Evolutionary conservation across 257 asterid species (phyloP), one percentile per base, ranked within the genome.

Genomic region (Jasminum sambac): DNA sequence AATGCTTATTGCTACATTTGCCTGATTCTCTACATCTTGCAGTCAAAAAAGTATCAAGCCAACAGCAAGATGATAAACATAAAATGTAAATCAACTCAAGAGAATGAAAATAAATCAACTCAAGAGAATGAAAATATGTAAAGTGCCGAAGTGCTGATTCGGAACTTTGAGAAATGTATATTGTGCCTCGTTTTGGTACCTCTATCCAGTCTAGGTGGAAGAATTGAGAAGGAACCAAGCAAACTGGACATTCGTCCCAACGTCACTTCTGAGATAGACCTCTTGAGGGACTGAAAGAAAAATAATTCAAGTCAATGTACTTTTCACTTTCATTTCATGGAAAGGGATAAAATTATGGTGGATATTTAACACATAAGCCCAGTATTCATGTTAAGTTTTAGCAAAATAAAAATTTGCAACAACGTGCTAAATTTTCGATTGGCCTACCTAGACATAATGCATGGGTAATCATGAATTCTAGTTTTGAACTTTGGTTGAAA

Each of bases 181-280:
- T 48, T 66, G 67, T 40, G 72, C 79, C 73, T 68, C 60, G 4
- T 39, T 46, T 69, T 41, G 68, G 65, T 84, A 95, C 99, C 99
- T 90, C 61, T 85, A 61, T 79, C 83, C 68, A 84, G 90, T 64
- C 80, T 86, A 61, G 75, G 46, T 11, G 91, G 81, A 87, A 85
- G 87, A 65, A 79, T 75, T 23, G 97, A 85, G 79, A 88, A 82
- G 62, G 92, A 90, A 58, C 96, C 86, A 41, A 89, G 71, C 66
- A 88, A 80, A 74, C 86, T 81, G 74, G 98, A 88, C 82, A 91
- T 74, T 68, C 84, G 84, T 58, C 84, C 94, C 58, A 95, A 72
- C 21, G 94, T 87, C 68, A 76, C 78, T 84, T 91, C 98, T 62
- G 99, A 90, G 83, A 85, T 62, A 9, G 98, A 88, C 85, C 90